Base-by-base conservation (phyloP, 106 monocot species). In the Dendrobium nobile region DNA sequence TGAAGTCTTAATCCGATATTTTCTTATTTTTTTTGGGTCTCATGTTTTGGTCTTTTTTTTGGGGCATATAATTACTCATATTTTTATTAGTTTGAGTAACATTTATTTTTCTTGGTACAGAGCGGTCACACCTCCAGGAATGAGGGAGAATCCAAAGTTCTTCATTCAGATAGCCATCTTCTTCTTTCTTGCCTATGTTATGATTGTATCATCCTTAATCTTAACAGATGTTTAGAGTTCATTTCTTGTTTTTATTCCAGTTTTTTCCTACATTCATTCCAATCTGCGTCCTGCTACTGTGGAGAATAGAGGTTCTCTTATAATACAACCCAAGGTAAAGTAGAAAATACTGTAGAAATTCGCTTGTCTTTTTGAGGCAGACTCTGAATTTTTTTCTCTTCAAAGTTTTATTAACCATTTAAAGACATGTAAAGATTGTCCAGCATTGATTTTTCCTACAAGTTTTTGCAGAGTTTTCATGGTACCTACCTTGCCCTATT, bases 111-210 rank as follows among this genome's bases (percentile, higher is more conserved):
- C 4, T 41, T 47, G 47, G 26, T 77, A 75, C 91, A 95, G 98
- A 75, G 82, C 91, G 18, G 91, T 92, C 7, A 84, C 93, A 47
- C 80, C 89, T 5, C 89, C 90, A 48, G 87, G 89, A 76, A 85
- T 94, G 94, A 92, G 94, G 75, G 98, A 98, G 70, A 98, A 89
- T 65, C 98, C 94, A 37, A 98, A 89, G 86, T 95, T 98, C 82
- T 87, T 98, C 55, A 79, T 93, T 54, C 98, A 95, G 83, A 90
- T 98, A 26, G 85, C 83, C 2, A 78, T 92, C 72, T 94, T 95
- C 84, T 91, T 94, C 84, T 88, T 92, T 77, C 78, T 98, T 80
- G 92, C 94, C 0, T 94, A 98, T 80, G 85, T 91, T 54, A 91
- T 92, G 85, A 92, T 98, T 82, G 77, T 98, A 84, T 94, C 94